Evolutionary conservation across 169 alveolate genomes (phyloP).

Genomic region (Theileria luwenshuni): DNA sequence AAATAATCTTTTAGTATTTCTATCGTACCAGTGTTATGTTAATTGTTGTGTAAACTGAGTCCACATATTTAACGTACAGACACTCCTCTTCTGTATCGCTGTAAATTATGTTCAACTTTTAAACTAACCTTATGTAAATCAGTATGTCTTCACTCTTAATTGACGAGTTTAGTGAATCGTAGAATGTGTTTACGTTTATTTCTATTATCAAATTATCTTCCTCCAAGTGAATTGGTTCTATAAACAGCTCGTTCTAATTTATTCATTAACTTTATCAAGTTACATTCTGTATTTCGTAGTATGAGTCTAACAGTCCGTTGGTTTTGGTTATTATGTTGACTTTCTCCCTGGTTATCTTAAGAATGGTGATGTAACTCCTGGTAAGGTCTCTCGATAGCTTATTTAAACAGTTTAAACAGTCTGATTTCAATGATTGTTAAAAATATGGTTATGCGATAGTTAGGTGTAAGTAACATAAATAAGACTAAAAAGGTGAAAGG

Average conservation of each 20-base stretch:
- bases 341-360: conserved; percentile 25
- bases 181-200: conserved; percentile 47
- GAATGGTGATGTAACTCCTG: not conserved
- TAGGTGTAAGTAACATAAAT: not conserved
- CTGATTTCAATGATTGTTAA: not conserved
- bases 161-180: conserved; percentile 60
- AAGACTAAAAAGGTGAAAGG: not conserved
- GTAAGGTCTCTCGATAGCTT: conserved; percentile 24
- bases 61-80: conserved; percentile 52
- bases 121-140: conserved; percentile 38
- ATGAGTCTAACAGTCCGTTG: conserved; percentile 26
- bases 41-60: conserved; percentile 46
- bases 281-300: conserved; percentile 25
- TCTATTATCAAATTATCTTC: conserved; percentile 32
- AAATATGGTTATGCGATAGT: not conserved
- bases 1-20: not conserved
- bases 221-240: conserved; percentile 30
- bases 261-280: not conserved
- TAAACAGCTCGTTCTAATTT: conserved; percentile 52
- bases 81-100: conserved; percentile 30
- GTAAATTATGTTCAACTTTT: not conserved
- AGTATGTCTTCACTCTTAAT: conserved; percentile 45
- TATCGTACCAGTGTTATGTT: conserved; percentile 47
- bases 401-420: conserved; percentile 31
- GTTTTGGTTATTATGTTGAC: conserved; percentile 21